Percentiles rank a stretch among this genome's conserved stretches.
phyloP scores from a whole-genome alignment of 441 rosid genomes.

The Daphne laureola region DNA sequence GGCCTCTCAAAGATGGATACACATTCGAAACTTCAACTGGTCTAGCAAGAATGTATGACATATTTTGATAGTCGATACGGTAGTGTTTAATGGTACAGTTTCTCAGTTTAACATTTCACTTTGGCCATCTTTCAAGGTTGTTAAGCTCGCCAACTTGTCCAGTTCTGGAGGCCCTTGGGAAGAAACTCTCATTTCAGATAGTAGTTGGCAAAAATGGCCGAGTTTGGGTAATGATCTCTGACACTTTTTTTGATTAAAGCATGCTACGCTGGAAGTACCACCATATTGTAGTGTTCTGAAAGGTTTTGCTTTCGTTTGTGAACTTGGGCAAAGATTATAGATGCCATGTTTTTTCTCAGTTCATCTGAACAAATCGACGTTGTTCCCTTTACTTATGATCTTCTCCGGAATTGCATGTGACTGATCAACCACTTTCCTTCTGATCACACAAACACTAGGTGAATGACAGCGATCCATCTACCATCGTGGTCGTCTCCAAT shows the following conservation, averaged over 20 bases:
- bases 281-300: neutral
- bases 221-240: slow-evolving; percentile 53
- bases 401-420: neutral
- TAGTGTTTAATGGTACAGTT: neutral
- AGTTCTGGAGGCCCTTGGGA: slow-evolving; percentile 81
- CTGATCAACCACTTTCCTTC: neutral
- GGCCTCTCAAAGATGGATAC: slow-evolving; percentile 71
- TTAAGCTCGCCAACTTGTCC: slow-evolving; percentile 79
- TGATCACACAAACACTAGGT: slow-evolving; percentile 25
- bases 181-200: slow-evolving; percentile 75
- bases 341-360: too few relatives aligned
- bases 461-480: slow-evolving; percentile 58
- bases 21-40: slow-evolving; percentile 88
- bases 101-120: slow-evolving; percentile 1
- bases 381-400: too few relatives aligned
- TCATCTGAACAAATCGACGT: too few relatives aligned
- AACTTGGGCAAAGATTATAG: too few relatives aligned
- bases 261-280: neutral
- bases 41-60: slow-evolving; percentile 68
- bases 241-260: neutral
- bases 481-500: slow-evolving; percentile 50
- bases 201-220: slow-evolving; percentile 85
- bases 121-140: slow-evolving; percentile 39
- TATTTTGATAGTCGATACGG: neutral
- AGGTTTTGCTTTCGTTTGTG: neutral